These are phyloP conservation scores for Fusarium bulbicola DNA, from an alignment of 2,329 filamentous ascomycete species.

Conservation along the genomic window DNA sequence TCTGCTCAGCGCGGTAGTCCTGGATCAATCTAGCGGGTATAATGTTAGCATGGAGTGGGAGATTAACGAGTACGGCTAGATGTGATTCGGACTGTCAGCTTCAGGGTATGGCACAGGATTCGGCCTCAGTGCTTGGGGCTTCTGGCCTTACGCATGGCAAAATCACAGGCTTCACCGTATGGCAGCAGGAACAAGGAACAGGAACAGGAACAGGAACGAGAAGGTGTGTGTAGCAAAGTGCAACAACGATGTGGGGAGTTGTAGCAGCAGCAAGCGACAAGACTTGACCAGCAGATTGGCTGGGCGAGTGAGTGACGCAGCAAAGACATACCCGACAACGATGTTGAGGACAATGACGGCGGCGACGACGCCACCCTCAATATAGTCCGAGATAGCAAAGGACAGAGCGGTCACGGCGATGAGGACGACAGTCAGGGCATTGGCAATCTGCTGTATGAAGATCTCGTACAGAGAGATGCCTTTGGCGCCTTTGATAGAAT, in stretches of 20 bases:
- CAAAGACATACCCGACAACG: slow-evolving; percentile 65
- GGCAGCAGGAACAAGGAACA: slow-evolving; percentile 35
- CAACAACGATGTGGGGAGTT: slow-evolving; percentile 28
- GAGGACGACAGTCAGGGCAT: slow-evolving; percentile 79
- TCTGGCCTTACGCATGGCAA: slow-evolving; percentile 38
- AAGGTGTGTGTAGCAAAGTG: slow-evolving; percentile 32
- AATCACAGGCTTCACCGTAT: slow-evolving; percentile 44
- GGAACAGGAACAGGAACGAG: slow-evolving; percentile 17
- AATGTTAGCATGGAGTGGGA: slow-evolving; percentile 41
- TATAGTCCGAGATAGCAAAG: slow-evolving; percentile 71
- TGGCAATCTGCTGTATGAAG: slow-evolving; percentile 79
- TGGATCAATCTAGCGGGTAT: slow-evolving; percentile 59
- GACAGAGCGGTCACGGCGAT: slow-evolving; percentile 77
- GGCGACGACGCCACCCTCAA: slow-evolving; percentile 70
- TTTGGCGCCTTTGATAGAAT: slow-evolving; percentile 76
- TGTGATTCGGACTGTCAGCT: slow-evolving; percentile 37
- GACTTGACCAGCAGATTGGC: slow-evolving; percentile 23
- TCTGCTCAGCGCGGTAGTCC: slow-evolving; percentile 69
- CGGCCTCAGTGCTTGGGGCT: slow-evolving; percentile 41
- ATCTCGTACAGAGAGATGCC: slow-evolving; percentile 79
- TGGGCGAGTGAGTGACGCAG: slow-evolving; percentile 33
- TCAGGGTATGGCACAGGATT: slow-evolving; percentile 43
- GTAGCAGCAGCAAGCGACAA: slow-evolving; percentile 22
- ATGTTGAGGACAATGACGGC: slow-evolving; percentile 75
- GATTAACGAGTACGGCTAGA: slow-evolving; percentile 14